Base-by-base conservation (phyloP, 2,329 filamentous ascomycete genomes). In the Colletotrichum orchidophilum region DNA sequence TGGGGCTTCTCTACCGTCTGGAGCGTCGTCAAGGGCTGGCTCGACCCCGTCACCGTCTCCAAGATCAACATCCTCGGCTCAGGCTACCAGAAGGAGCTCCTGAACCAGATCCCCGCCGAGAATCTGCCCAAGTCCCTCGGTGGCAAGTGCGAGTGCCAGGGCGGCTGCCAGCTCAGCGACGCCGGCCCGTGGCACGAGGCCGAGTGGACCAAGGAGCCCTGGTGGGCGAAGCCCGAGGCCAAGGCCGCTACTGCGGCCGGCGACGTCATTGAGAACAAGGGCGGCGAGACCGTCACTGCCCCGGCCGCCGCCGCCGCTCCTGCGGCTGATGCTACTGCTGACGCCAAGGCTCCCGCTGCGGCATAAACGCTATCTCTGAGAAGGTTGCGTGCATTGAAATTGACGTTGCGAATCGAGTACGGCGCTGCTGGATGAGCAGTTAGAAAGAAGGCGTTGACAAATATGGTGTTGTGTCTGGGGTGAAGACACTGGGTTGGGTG, bases 1-100 rank as follows among this genome's bases (percentile, higher is more conserved):
- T 98, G 95, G 95, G 95, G 95, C 29, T 98, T 98, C 88, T 92
- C 92, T 73, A 88, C 89, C 76, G 93, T 95, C 74, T 99, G 96
- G 88, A 88, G 85, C 80, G 88, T 97, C 69, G 90, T 98, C 83
- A 98, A 97, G 88, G 91, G 91, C 75, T 98, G 96, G 90, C 89
- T 99, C 78, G 96, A 99, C 84, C 96, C 96, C 62, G 95, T 99
- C 78, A 99, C 96, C 58, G 95, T 97, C 72, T 88, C 92, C 80
- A 99, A 99, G 90, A 99, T 99, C 80, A 91, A 97, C 83, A 92
- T 99, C 68, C 88, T 98, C 49, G 94, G 95, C 75, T 84, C 86
- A 75, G 86, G 89, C 71, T 98, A 98, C 86, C 89, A 97, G 87
- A 90, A 89, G 78, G 94, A 97, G 82, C 87, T 99, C 67, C 86